Base-by-base conservation (phyloP, 2,329 filamentous ascomycete species). In the Diaporthe longicolla region DNA sequence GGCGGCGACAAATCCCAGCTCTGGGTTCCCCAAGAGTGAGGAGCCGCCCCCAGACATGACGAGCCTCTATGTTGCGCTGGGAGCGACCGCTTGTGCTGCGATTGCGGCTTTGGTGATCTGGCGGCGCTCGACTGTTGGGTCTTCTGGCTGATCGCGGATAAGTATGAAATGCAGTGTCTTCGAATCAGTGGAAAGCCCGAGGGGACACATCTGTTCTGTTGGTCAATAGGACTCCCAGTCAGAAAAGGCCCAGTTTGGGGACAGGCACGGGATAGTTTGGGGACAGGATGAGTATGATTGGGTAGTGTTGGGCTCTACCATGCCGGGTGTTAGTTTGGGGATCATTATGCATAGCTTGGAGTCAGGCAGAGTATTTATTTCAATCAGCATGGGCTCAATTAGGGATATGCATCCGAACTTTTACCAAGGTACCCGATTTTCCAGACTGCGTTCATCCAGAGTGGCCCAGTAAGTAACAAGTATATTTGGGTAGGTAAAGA, bases 11-110 rank as follows among this genome's bases (percentile, higher is more conserved):
- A 95, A 95, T 80, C 97, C 97, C 0, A 95, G 92, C 78, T 93
- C 92, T 0, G 96, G 93, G 0, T 98, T 97, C 79, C 96, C 97
- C 0, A 97, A 95, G 83, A 94, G 90, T 71, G 95, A 98, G 76
- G 95, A 98, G 79, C 95, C 97, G 71, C 89, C 91, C 1, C 91
- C 93, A 6, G 96, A 98, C 82, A 90, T 94, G 78, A 95, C 95
- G 76, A 93, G 93, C 76, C 86, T 98, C 79, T 98, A 97, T 79
- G 90, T 98, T 79, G 95, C 94, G 2, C 85, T 97, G 5, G 94
- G 94, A 0, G 95, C 94, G 0, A 91, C 89, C 10, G 87, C 88
- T 0, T 93, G 91, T 76, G 91, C 91, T 2, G 88, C 87, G 8
- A 83, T 92, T 8, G 91, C 91, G 1, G 91, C 90, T 1, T 86